Evolutionary conservation across 1,139 yeast species (phyloP), one percentile per base, ranked within the genome.

Genomic region (Spathaspora jeffriesii): DNA sequence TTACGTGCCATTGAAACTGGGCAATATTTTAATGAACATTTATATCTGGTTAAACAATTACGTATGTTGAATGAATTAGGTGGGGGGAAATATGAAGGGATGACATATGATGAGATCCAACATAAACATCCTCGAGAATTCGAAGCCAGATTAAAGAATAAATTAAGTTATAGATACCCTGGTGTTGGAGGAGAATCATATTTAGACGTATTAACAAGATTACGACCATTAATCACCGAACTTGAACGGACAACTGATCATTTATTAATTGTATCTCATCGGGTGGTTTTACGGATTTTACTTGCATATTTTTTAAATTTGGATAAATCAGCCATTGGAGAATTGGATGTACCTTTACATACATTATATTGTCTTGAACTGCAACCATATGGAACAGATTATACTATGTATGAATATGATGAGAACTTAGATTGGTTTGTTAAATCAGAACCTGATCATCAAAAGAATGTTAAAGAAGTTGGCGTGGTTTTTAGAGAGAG

Each of bases 151-250:
- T 70, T 89, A 55, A 73, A 76, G 41, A 86, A 89, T 64, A 92
- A 92, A 67, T 75, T 92, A 58, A 73, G 85, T 23, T 92, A 91
- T 66, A 73, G 98, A 55, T 92, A 91, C 62, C 98, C 98, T 2
- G 98, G 98, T 10, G 88, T 90, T 46, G 97, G 97, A n/a, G 98
- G 98, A 30, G 98, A 92, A 67, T 88, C 96, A 0, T 92, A 92
- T 58, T 70, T 92, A 57, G 99, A 93, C 67, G 99, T 92, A 5
- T 86, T 93, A 59, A 89, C 92, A 53, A 77, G 99, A 51, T 74
- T 93, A 50, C 76, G 96, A 49, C 96, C 98, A 1, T 81, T 93
- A 34, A 92, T 93, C 53, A 91, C 92, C 11, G 99, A 93, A 63
- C 78, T 93, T 44, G 99, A 93, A 67, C 78, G 98, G 56, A 88